A percentile compares a stretch with the other conserved stretches of the same genome.
phyloP scores from a whole-genome alignment of 2,329 filamentous ascomycete genomes.

The Fusarium algeriense region DNA sequence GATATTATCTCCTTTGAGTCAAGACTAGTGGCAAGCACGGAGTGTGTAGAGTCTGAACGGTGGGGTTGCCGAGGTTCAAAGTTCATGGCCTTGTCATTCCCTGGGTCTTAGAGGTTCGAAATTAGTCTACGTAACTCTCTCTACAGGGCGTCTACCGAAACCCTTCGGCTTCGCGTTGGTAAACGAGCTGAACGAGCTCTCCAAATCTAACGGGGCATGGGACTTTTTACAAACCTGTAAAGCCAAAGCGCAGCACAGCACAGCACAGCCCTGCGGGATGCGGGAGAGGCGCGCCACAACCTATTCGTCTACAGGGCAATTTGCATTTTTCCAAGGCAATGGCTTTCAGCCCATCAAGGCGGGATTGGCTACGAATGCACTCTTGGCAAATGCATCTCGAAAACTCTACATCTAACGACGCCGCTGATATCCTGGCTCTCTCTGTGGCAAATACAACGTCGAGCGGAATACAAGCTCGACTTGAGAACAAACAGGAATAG shows the following conservation, averaged over 20 bases:
- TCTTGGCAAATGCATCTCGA: slow-evolving; percentile 41
- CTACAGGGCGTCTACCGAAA: slow-evolving; percentile 32
- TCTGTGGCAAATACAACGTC: slow-evolving; percentile 43
- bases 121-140: background rate
- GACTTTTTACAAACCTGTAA: background rate
- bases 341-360: slow-evolving; percentile 17
- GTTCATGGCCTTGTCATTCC: slow-evolving; percentile 32
- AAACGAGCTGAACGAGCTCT: slow-evolving; percentile 16
- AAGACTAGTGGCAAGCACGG: slow-evolving; percentile 22
- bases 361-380: slow-evolving; percentile 33
- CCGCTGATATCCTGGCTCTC: slow-evolving; percentile 9
- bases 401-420: slow-evolving; percentile 25
- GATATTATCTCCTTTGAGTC: slow-evolving; percentile 36
- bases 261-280: slow-evolving; percentile 12
- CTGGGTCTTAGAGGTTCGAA: slow-evolving; percentile 34
- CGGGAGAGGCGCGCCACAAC: slow-evolving; percentile 35
- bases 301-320: background rate
- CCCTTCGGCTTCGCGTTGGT: slow-evolving; percentile 30
- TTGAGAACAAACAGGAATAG: slow-evolving; percentile 15
- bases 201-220: background rate
- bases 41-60: slow-evolving; percentile 2
- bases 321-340: slow-evolving; percentile 23
- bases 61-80: slow-evolving; percentile 33
- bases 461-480: slow-evolving; percentile 11
- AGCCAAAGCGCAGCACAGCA: slow-evolving; percentile 3